Evolutionary conservation across 2,329 filamentous ascomycete genomes (phyloP).

Genomic region (Trichophyton schoenleinii): DNA sequence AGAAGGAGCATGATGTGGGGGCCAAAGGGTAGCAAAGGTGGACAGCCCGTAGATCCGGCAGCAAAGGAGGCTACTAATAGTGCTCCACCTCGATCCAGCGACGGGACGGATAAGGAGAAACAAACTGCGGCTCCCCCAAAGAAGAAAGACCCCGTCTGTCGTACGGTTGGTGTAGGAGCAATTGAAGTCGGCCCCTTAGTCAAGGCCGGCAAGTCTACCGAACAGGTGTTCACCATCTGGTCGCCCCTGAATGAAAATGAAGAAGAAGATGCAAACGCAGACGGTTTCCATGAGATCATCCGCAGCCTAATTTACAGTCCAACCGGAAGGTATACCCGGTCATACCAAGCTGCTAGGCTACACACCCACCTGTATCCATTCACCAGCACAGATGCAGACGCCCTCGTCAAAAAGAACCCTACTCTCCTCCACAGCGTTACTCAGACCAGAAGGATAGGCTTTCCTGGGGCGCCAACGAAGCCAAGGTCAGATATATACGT

Average conservation of each 20-base stretch:
- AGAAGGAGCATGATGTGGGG: constrained; percentile 37
- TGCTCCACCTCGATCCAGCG: constrained; percentile 21
- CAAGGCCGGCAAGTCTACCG: constrained; percentile 57
- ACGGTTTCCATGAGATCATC: constrained; percentile 63
- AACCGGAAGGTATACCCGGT: constrained; percentile 62
- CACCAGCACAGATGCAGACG: constrained; percentile 61
- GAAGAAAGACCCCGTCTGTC: constrained; percentile 40
- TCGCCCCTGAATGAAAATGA: constrained; percentile 45
- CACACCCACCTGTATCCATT: constrained; percentile 72
- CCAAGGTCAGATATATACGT: constrained; percentile 89
- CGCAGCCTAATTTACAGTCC: constrained; percentile 60
- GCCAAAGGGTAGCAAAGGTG: constrained; percentile 22
- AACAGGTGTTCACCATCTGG: constrained; percentile 70
- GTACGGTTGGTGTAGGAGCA: constrained; percentile 64
- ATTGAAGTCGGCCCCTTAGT: constrained; percentile 64
- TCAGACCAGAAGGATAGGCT: constrained; percentile 80
- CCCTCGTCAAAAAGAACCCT: constrained; percentile 71
- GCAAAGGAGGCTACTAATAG: constrained; percentile 18
- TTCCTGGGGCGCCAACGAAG: constrained; percentile 80
- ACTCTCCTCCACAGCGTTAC: constrained; percentile 71
- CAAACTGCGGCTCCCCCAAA: constrained; percentile 18
- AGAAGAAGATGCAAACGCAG: constrained; percentile 46
- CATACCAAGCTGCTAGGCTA: constrained; percentile 58
- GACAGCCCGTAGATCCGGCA: constrained; percentile 20
- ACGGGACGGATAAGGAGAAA: constrained; percentile 18